Base-by-base conservation (phyloP, 805 yeast genomes). In the Ogataea zsoltii region DNA sequence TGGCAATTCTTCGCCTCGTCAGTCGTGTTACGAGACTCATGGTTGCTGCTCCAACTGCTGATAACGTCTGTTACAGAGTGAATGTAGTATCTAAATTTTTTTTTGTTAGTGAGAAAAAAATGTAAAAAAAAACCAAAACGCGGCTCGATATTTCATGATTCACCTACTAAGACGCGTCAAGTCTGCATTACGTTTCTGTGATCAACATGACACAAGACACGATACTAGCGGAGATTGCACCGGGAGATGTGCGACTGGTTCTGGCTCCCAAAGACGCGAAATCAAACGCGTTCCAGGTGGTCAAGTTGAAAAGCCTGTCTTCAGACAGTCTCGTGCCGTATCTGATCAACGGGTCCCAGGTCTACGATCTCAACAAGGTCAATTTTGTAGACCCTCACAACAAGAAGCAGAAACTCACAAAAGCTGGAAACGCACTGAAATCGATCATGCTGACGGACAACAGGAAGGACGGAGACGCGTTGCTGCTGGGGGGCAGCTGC, bases 291-390 rank as follows among this genome's bases (percentile, higher is more conserved):
- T 43, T 43, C 35, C 52, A 62, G 29, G 34, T 42, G 3, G 26
- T 53, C 11, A 36, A 41, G 10, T 42, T 49, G 21, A 46, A 41
- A 23, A 51, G 51, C 26, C 58, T 60, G 28, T 34, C 48, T 7
- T 41, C 56, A 2, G 31, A 41, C 19, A 38, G 38, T n/a, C 25
- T 38, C 13, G 35, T 42, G 7, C 56, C 54, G 34, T 56, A 48
- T 25, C 35, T 59, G 9, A 44, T 54, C 15, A 46, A 48, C 15
- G 44, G 45, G 7, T 48, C 51, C 4, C 49, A 55, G 10, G 44
- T 76, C 0, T 74, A 65, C 46, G 80, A 76, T 39, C 48, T 77
- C 14, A 68, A 69, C 42, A 67, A 59, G 40, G 47, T 72, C 19
- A 65, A 65, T 37, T 70, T 71, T 17, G 57, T 63, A 32, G 74